Conservation (phyloP, 768 basidiomycete genomes). For the Cystofilobasidium ferigula region DNA sequence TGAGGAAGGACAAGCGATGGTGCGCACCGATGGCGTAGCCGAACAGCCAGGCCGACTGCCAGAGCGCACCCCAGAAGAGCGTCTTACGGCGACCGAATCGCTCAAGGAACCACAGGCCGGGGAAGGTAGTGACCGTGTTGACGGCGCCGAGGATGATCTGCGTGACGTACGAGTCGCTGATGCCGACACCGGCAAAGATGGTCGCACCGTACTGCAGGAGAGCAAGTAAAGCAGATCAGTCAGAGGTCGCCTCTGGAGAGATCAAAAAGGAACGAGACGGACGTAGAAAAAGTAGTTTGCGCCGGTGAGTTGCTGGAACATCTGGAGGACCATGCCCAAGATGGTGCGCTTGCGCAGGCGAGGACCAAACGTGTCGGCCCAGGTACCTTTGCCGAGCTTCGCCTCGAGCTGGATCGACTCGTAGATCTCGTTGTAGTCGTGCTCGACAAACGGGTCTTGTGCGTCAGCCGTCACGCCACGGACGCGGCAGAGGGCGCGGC, state of each 20-base stretch:
- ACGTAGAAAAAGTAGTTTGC: constrained; percentile 29
- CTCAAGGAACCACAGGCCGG: constrained; percentile 64
- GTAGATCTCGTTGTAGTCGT: constrained; percentile 46
- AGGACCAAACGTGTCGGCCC: constrained; percentile 57
- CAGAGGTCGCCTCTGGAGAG: constrained; percentile 22
- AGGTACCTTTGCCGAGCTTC: constrained; percentile 43
- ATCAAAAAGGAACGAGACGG: background rate
- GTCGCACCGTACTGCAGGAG: constrained; percentile 49
- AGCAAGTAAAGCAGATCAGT: background rate
- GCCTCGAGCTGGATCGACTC: constrained; percentile 47
- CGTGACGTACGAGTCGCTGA: constrained; percentile 49
- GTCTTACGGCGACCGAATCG: constrained; percentile 56
- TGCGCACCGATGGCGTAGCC: background rate
- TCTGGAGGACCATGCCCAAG: constrained; percentile 45
- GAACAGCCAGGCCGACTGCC: constrained; percentile 15
- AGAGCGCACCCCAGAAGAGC: constrained; percentile 47
- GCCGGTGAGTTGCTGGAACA: constrained; percentile 56
- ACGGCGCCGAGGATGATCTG: constrained; percentile 58
- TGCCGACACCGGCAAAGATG: constrained; percentile 56
- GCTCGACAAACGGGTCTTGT: constrained; percentile 29
- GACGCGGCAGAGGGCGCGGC: constrained; percentile 26
- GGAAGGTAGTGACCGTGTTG: constrained; percentile 30
- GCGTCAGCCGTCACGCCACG: constrained; percentile 17
- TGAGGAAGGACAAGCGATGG: too few species aligned
- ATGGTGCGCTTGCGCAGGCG: background rate